Evolutionary conservation across 2,329 filamentous ascomycete species (phyloP), one percentile per base, ranked within the genome.

Genomic region (Gaeumannomyces sp.): DNA sequence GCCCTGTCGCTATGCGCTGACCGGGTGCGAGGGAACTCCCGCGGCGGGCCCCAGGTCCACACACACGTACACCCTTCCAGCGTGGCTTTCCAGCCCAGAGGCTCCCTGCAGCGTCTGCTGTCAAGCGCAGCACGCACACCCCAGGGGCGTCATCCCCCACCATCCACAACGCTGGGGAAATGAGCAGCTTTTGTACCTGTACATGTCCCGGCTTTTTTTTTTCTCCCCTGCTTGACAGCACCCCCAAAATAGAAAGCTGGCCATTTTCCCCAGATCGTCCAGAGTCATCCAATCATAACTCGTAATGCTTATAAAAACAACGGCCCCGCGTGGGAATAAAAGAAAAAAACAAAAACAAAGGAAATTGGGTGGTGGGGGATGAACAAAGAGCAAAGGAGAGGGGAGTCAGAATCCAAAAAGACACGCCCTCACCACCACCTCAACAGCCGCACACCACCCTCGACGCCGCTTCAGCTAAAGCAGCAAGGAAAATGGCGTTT

Each of bases 221-320:
- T 33, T 7, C 27, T 38, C 57, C 22, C 31, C 29, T 35, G 25
- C n/a, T 22, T n/a, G 28, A 13, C 31, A n/a, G 25, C 28, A 50
- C 27, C 28, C 53, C 22, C 56, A 63, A 59, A 59, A 63, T 56
- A 31, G 35, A 33, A 31, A 33, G 31, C 22, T 11, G 57, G 13
- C 5, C 57, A 8, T 31, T 59, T 27, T 31, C 57, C 14, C 57
- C 59, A 22, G 29, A 25, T 60, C 64, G 68, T 72, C 72, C 68
- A 70, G 64, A 64, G 66, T 72, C 71, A 70, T 77, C 82, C 83
- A 85, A 85, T 85, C 82, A 85, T 81, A 77, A 78, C 70, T 79
- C 81, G 75, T 82, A 76, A 77, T 70, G 25, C 72, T 78, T 77
- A 75, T 81, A 75, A 78, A 78, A 79, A 79, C 74, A 76, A 70